Percentiles rank a stretch among this genome's conserved stretches.
phyloP scores from a whole-genome alignment of 1,284 basidiomycete species.

The Malassezia restricta region DNA sequence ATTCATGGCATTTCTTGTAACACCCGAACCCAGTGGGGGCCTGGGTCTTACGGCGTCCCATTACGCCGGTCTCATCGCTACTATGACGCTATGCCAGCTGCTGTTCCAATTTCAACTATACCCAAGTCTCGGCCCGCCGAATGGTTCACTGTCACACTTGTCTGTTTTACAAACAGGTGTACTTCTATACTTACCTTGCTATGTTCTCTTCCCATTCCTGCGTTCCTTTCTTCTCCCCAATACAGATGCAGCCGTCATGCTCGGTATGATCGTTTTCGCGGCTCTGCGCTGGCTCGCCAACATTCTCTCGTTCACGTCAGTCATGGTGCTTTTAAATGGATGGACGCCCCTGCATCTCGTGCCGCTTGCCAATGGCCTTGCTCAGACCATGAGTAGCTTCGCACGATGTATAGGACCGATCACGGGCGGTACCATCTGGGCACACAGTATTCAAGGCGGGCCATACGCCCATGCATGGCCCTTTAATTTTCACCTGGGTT shows the following conservation, averaged over 20 bases:
- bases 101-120: constrained; percentile 50
- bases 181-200: constrained; percentile 24
- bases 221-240: constrained; percentile 48
- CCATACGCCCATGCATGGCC: constrained; percentile 25
- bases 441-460: constrained; percentile 31
- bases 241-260: constrained; percentile 47
- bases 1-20: constrained; percentile 46
- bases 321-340: constrained; percentile 46
- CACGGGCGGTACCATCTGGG: constrained; percentile 42
- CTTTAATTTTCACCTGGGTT: constrained; percentile 39
- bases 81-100: constrained; percentile 38
- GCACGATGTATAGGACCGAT: constrained; percentile 47
- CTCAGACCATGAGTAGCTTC: constrained; percentile 46
- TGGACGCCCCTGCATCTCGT: constrained; percentile 47
- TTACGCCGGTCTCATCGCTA: constrained; percentile 44
- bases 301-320: constrained; percentile 45
- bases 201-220: constrained; percentile 45
- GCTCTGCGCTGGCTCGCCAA: constrained; percentile 46
- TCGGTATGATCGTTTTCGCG: constrained; percentile 47
- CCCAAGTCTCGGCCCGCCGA: constrained; percentile 54
- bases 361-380: constrained; percentile 48
- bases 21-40: constrained; percentile 37
- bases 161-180: constrained; percentile 40
- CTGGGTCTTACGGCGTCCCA: constrained; percentile 44
- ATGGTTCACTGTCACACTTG: constrained; percentile 39